phyloP scores from a whole-genome alignment of 495 filamentous ascomycete species.

The Daldinia loculata region DNA sequence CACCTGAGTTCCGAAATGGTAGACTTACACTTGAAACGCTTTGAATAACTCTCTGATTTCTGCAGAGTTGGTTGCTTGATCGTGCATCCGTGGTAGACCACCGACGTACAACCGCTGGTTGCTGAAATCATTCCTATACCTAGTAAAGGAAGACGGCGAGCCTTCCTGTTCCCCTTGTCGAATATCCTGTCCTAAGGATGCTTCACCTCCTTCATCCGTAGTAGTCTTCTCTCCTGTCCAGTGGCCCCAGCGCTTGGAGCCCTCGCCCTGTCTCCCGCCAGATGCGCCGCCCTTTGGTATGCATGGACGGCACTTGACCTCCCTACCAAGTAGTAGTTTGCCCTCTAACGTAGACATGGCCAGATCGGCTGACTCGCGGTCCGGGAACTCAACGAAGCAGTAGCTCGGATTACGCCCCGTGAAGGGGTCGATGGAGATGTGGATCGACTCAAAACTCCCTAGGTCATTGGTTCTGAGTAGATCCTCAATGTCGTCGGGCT shows the following conservation, averaged over 20 bases:
- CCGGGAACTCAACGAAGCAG: constrained; percentile 72
- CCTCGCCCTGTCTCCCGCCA: constrained; percentile 17
- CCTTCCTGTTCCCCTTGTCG: neutral
- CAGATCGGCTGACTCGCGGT: constrained; percentile 62
- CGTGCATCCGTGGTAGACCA: constrained; percentile 66
- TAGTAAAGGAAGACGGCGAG: constrained; percentile 10
- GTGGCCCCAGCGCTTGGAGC: constrained; percentile 50
- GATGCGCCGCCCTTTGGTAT: constrained; percentile 50
- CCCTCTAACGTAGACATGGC: constrained; percentile 67
- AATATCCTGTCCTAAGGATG: neutral
- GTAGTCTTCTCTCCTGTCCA: constrained; percentile 44
- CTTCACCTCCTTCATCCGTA: constrained; percentile 1
- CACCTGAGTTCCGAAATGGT: neutral
- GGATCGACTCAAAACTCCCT: constrained; percentile 62
- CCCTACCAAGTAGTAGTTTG: constrained; percentile 59
- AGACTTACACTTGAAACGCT: constrained; percentile 60
- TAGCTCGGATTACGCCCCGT: constrained; percentile 74
- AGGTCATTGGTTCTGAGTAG: constrained; percentile 62
- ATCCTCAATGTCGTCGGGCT: constrained; percentile 66
- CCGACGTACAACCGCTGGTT: constrained; percentile 70
- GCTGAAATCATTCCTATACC: constrained; percentile 33
- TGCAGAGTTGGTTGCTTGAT: constrained; percentile 60
- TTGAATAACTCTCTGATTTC: constrained; percentile 68
- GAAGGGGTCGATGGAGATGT: constrained; percentile 73
- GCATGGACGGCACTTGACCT: constrained; percentile 69